Conservation (phyloP, 495 filamentous ascomycete genomes). For the Penicillium manginii region DNA sequence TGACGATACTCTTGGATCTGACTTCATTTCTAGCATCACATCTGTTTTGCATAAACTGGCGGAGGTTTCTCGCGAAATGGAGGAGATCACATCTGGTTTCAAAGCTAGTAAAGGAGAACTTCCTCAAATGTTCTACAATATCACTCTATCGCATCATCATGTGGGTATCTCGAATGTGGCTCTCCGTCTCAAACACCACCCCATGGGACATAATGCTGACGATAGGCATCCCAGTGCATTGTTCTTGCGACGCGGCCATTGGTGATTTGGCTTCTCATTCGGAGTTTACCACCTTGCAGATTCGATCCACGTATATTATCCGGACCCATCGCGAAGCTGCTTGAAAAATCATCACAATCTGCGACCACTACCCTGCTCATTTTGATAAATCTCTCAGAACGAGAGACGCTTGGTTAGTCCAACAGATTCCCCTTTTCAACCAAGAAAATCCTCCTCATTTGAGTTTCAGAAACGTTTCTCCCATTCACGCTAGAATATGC, state of each 20-base stretch:
- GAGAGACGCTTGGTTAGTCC: neutral
- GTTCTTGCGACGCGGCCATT: slow-evolving; percentile 2
- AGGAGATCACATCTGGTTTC: neutral
- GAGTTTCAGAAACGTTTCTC: neutral
- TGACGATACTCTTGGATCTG: neutral
- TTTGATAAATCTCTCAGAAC: neutral
- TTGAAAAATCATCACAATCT: neutral
- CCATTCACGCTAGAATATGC: neutral
- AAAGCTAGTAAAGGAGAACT: slow-evolving; percentile 4
- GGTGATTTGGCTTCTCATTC: slow-evolving; percentile 5
- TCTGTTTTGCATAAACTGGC: slow-evolving; percentile 4
- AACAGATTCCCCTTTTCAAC: neutral
- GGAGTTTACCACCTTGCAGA: neutral
- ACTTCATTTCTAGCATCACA: slow-evolving; percentile 3
- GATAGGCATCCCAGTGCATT: neutral
- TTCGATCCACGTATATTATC: neutral
- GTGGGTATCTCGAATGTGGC: neutral
- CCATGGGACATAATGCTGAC: neutral
- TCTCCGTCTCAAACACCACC: neutral
- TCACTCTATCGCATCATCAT: slow-evolving; percentile 3
- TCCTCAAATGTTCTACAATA: slow-evolving; percentile 4
- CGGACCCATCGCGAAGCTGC: neutral
- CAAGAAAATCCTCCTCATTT: neutral
- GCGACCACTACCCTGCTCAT: neutral
- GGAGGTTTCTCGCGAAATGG: slow-evolving; percentile 1